Evolutionary conservation across 768 basidiomycete species (phyloP), one percentile per base, ranked within the genome.

Genomic region (Gloeopeniophorella convolvens): DNA sequence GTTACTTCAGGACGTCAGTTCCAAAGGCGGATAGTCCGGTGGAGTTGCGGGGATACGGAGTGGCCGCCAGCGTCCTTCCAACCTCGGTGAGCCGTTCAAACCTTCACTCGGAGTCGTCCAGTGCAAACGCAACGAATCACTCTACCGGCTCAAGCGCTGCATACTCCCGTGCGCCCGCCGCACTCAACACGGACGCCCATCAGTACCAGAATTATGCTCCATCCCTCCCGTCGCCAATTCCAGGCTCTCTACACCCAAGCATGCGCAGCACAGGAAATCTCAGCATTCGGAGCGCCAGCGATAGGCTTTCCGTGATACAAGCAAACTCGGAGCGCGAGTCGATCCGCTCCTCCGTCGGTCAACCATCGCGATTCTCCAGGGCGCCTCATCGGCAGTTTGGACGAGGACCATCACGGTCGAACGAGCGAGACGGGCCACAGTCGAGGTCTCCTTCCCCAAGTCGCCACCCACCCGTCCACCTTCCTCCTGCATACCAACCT

Each of bases 261-360:
- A n/a, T n/a, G n/a, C 30, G 24, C 34, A 48, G 46, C 12, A 21
- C 42, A 20, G 18, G 15, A 15, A 43, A 39, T 35, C 24, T 48
- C 30, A 53, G 46, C 37, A 43, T 15, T 12, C 52, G 34, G 7
- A 54, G 52, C n/a, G 47, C 52, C 35, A 39, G 36, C 28, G 46
- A 48, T 37, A 54, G 42, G 30, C 20, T 23, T 2, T 54, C 52
- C 12, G 28, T 43, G 5, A 18, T 48, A 15, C 41, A 42, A 28
- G 33, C 51, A n/a, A 31, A 12, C 21, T 48, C 46, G n/a, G n/a
- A n/a, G 11, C 30, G 30, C 24, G 35, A 43, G 8, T 39, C 42
- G 5, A 16, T 48, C 1, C 46, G 36, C 3, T 10, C 8, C 3
- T 3, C 46, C 21, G 18, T 23, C 2, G 52, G 47, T 26, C 46